Base-by-base conservation (phyloP, 148 eudicot species). In the Spergularia marina region DNA sequence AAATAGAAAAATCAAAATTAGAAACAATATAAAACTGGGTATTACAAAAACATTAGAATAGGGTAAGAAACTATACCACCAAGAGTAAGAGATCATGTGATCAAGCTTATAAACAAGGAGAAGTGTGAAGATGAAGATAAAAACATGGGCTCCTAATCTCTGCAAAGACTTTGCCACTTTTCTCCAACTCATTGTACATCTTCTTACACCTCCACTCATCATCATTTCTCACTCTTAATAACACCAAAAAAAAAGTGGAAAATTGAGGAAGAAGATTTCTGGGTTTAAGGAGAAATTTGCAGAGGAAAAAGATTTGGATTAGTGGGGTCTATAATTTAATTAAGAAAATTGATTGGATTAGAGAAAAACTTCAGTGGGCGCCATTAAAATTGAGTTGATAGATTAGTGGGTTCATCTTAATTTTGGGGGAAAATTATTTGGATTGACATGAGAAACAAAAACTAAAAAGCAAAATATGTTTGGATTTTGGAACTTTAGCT, bases 21-120 rank as follows among this genome's bases (percentile, higher is more conserved):
- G 15, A 23, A 23, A 47, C 65, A 53, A 44, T 15, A 5, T 18
- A 1, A 75, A 63, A 15, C 7, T 34, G n/a, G 52, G 23, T 39
- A 41, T 44, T n/a, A 65, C 4, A 40, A 44, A 65, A 40, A 65
- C 10, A 40, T 30, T 30, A 53, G 61, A 20, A 44, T 6, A 16
- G 73, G 18, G 18, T 12, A 10, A 58, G 47, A 63, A 74, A 53
- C 74, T 88, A 18, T 71, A 94, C 98, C 98, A 91, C 97, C 98
- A 94, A 75, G 98, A 94, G 84, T 57, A 90, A 15, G 73, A 73
- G 57, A 80, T 51, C 39, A 52, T 7, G 40, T 86, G 92, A 83
- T 89, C 93, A 78, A 94, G 91, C 89, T 90, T 94, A 61, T 90
- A 75, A 59, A 94, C 89, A 62, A 94, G 97, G 80, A 88, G 76